Conservation (phyloP, 495 filamentous ascomycete species). For the Penicillium samsonianum region DNA sequence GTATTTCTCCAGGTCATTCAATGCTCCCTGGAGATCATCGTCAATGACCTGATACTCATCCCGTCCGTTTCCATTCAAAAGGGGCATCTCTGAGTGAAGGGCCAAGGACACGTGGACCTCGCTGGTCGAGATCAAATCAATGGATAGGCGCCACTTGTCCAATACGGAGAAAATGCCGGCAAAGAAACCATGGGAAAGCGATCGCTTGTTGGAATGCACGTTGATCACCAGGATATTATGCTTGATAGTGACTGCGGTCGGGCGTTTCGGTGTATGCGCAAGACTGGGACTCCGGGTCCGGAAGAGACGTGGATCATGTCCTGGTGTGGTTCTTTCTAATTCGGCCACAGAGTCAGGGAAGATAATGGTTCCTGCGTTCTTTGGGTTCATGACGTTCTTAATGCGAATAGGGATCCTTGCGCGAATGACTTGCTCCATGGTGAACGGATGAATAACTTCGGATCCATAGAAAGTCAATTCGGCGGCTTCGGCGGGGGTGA, state of each 20-base stretch:
- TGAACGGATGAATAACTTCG: conserved; percentile 96
- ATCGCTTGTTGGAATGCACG: conserved; percentile 89
- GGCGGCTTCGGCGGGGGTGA: conserved; percentile 85
- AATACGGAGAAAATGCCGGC: conserved; percentile 86
- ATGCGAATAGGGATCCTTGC: conserved; percentile 92
- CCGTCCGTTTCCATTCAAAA: conserved; percentile 55
- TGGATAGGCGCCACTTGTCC: conserved; percentile 74
- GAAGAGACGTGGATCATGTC: conserved; percentile 49
- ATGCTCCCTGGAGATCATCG: conserved; percentile 63
- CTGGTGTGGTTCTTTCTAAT: conserved; percentile 46
- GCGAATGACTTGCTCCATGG: conserved; percentile 97
- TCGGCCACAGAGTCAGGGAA: conserved; percentile 55
- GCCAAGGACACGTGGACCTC: conserved; percentile 97
- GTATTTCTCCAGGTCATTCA: conserved; percentile 69
- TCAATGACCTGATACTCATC: conserved; percentile 66
- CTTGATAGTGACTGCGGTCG: conserved; percentile 96
- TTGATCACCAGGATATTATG: conserved; percentile 89
- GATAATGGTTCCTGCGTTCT: conserved; percentile 83
- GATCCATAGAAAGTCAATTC: conserved; percentile 93
- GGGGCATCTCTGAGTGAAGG: conserved; percentile 66
- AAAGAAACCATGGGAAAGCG: conserved; percentile 87
- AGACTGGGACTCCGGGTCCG: conserved; percentile 51
- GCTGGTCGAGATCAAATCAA: conserved; percentile 89
- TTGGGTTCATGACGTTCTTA: conserved; percentile 97
- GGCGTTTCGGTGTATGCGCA: conserved; percentile 60